Conservation (phyloP, 78 protist genomes). For the Monosiga brevicollis region DNA sequence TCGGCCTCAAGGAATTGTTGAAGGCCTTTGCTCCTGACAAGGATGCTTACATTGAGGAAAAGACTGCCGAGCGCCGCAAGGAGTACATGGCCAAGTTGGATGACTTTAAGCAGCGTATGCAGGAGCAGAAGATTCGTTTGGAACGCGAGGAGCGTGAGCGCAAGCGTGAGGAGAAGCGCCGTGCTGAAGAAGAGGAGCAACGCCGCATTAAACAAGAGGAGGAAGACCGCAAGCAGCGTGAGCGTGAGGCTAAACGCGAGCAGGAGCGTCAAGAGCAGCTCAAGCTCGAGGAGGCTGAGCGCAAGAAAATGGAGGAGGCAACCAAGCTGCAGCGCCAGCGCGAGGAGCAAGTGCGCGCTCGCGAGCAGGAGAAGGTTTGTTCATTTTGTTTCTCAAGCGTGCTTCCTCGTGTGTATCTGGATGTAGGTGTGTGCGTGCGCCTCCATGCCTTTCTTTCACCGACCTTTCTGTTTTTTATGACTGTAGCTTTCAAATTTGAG, state of each 20-base stretch:
- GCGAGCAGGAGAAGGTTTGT: too few relatives aligned
- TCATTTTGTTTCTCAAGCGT: too few relatives aligned
- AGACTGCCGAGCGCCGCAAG: not conserved
- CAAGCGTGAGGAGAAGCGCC: not conserved
- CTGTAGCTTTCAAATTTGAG: too few relatives aligned
- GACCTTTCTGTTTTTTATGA: too few relatives aligned
- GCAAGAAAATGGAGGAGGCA: not conserved
- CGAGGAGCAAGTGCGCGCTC: not conserved
- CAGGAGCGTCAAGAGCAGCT: not conserved
- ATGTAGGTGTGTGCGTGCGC: too few relatives aligned
- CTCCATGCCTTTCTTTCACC: too few relatives aligned
- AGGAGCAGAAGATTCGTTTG: not conserved
- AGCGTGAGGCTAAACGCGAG: not conserved
- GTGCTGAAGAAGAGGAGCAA: not conserved
- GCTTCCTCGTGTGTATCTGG: too few relatives aligned
- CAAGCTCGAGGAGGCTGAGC: not conserved
- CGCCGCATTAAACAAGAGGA: not conserved
- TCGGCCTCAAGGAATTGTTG: not conserved
- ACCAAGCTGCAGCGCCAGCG: not conserved
- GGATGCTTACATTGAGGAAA: not conserved
- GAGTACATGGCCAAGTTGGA: too few relatives aligned
- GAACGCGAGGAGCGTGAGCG: not conserved
- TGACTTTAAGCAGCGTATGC: not conserved
- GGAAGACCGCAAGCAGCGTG: slow-evolving; percentile 9
- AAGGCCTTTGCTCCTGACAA: slow-evolving; percentile 4